These are phyloP conservation scores for Stagonosporopsis chrysanthemi DNA, from an alignment of 2,329 filamentous ascomycete genomes.

Conservation along the genomic window DNA sequence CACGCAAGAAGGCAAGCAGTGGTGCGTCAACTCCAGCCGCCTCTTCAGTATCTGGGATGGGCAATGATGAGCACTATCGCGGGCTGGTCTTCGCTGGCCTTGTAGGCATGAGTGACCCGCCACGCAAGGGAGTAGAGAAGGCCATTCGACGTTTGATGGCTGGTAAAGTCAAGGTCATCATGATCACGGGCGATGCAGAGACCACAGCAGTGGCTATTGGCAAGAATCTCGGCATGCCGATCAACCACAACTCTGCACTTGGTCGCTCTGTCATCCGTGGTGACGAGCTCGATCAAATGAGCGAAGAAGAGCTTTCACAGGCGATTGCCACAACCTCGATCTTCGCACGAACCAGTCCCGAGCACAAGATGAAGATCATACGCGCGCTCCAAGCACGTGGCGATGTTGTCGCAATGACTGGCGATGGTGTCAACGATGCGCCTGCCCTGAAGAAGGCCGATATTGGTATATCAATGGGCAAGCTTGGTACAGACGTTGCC, in stretches of 20 bases:
- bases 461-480: conserved; percentile 97
- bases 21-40: conserved; percentile 42
- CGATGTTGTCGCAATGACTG: conserved; percentile 98
- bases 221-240: conserved; percentile 91
- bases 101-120: conserved; percentile 97
- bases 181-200: conserved; percentile 98
- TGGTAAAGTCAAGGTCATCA: conserved; percentile 95
- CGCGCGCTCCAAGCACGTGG: conserved; percentile 87
- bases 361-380: conserved; percentile 98
- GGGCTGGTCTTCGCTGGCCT: conserved; percentile 89
- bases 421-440: conserved; percentile 97
- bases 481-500: conserved; percentile 92
- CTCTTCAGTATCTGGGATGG: conserved; percentile 36
- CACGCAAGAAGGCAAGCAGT: conserved; percentile 43
- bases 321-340: conserved; percentile 90
- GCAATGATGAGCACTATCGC: conserved; percentile 77
- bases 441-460: conserved; percentile 96
- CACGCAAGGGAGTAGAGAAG: conserved; percentile 85
- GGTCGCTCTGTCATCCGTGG: conserved; percentile 80
- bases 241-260: conserved; percentile 66
- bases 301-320: conserved; percentile 79
- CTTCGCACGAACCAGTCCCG: conserved; percentile 93
- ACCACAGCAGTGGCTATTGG: conserved; percentile 94
- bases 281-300: conserved; percentile 93
- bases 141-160: conserved; percentile 91